These are phyloP conservation scores for Fusarium oligoseptatum DNA, from an alignment of 2,329 filamentous ascomycete genomes.

Conservation along the genomic window DNA sequence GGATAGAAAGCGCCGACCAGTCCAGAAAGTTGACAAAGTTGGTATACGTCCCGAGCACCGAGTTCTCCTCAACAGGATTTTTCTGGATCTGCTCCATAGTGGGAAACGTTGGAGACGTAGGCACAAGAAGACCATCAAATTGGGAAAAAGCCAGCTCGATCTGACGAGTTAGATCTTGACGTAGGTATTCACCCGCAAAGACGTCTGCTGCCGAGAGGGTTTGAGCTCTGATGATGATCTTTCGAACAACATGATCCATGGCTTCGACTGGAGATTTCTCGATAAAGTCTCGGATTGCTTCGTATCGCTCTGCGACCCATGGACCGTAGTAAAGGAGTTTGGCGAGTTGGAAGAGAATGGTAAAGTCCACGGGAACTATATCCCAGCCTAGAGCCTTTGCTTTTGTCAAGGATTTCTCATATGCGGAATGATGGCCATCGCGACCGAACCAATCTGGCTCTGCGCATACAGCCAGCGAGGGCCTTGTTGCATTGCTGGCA, in stretches of 20 bases:
- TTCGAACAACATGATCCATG: constrained; percentile 54
- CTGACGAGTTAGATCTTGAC: constrained; percentile 56
- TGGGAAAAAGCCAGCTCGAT: constrained; percentile 55
- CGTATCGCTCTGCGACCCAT: constrained; percentile 69
- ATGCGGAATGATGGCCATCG: constrained; percentile 55
- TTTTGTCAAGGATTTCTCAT: constrained; percentile 56
- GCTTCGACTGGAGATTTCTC: constrained; percentile 44
- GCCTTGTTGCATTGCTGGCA: constrained; percentile 29
- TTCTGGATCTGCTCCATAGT: constrained; percentile 64
- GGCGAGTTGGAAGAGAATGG: constrained; percentile 64
- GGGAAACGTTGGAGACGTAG: constrained; percentile 66
- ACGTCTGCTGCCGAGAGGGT: constrained; percentile 60
- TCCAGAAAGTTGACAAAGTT: constrained; percentile 74
- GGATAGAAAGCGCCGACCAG: constrained; percentile 66
- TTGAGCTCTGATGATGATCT: constrained; percentile 55
- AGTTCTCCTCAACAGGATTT: constrained; percentile 68
- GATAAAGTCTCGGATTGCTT: constrained; percentile 63
- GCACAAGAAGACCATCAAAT: constrained; percentile 67
- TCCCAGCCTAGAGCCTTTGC: constrained; percentile 56
- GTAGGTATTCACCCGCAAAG: constrained; percentile 56
- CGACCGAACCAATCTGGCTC: constrained; percentile 54
- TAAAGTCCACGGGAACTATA: constrained; percentile 61
- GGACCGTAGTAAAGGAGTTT: constrained; percentile 69
- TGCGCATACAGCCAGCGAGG: constrained; percentile 57
- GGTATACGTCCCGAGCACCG: constrained; percentile 67